Percentiles rank a stretch among this genome's conserved stretches.
phyloP scores from a whole-genome alignment of 768 basidiomycete species.

The Lactarius akahatsu region DNA sequence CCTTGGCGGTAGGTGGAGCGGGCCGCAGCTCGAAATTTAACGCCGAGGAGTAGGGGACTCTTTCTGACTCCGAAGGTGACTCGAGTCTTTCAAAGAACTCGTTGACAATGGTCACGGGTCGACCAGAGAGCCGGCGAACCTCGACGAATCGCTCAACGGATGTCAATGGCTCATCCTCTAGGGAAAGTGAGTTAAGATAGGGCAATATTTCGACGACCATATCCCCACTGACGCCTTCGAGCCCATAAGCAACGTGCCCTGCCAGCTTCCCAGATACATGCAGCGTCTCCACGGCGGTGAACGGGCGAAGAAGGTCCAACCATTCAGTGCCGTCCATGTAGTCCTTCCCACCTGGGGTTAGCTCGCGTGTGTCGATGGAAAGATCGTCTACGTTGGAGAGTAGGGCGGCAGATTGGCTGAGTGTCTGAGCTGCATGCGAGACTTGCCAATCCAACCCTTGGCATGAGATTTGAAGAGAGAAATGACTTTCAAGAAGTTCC shows the following conservation, averaged over 20 bases:
- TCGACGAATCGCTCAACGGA: not conserved
- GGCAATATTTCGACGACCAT: not conserved
- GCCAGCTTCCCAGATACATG: not conserved
- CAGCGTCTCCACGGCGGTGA: slow-evolving; percentile 1
- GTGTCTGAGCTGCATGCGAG: slow-evolving; percentile 1
- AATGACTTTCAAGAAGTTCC: not conserved
- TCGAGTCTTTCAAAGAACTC: not conserved
- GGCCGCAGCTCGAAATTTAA: no score
- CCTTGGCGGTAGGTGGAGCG: no score
- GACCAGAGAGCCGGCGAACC: not conserved
- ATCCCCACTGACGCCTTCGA: not conserved
- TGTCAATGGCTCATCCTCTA: not conserved
- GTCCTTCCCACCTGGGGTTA: not conserved
- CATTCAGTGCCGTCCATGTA: not conserved
- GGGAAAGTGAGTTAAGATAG: not conserved
- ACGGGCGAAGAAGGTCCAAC: slow-evolving; percentile 2
- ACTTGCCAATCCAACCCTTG: slow-evolving; percentile 3
- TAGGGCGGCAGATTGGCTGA: not conserved
- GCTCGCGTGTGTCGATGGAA: not conserved
- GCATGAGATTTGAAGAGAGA: slow-evolving; percentile 6
- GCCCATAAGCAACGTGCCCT: not conserved
- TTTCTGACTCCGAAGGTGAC: not conserved
- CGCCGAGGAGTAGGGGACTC: not conserved
- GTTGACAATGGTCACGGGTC: not conserved
- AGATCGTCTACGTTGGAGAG: not conserved